phyloP scores from a whole-genome alignment of 805 yeast species.

The Yamadazyma philogaea region DNA sequence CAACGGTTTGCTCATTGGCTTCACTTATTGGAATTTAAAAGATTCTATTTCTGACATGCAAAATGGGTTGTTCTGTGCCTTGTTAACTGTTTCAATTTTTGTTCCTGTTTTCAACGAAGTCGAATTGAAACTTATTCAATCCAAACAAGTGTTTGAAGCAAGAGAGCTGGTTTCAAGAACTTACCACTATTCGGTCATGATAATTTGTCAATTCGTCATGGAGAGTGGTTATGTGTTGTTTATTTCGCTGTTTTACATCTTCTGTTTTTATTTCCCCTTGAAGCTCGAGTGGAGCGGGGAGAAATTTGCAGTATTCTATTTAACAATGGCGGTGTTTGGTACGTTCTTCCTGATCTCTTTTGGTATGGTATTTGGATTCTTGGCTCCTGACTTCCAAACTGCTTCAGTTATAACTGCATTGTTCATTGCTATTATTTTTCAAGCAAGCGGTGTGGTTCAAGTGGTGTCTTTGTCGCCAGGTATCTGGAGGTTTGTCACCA shows the following conservation, averaged over 20 bases:
- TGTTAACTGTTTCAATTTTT: slow-evolving; percentile 38
- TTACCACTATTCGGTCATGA: slow-evolving; percentile 42
- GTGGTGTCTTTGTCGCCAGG: slow-evolving; percentile 28
- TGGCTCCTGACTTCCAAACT: slow-evolving; percentile 24
- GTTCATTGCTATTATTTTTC: slow-evolving; percentile 31
- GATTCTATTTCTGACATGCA: slow-evolving; percentile 56
- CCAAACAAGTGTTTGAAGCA: slow-evolving; percentile 43
- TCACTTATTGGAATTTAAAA: slow-evolving; percentile 61
- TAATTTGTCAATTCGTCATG: slow-evolving; percentile 37
- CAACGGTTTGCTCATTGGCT: slow-evolving; percentile 65
- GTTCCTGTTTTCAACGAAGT: slow-evolving; percentile 36
- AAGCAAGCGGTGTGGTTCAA: slow-evolving; percentile 34
- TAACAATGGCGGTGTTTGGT: slow-evolving; percentile 20
- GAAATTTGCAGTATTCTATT: slow-evolving; percentile 36
- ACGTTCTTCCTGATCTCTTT: slow-evolving; percentile 26
- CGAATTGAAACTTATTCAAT: slow-evolving; percentile 39
- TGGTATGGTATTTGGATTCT: slow-evolving; percentile 32
- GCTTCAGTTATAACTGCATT: slow-evolving; percentile 30
- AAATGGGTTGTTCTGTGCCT: slow-evolving; percentile 55
- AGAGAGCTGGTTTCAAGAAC: slow-evolving; percentile 45
- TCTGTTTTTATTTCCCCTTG: slow-evolving; percentile 61
- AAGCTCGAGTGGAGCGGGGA: slow-evolving; percentile 49
- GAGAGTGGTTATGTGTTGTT: slow-evolving; percentile 47
- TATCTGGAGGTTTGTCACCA: slow-evolving; percentile 71
- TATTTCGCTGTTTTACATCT: slow-evolving; percentile 38